phyloP scores from a whole-genome alignment of 352 stramenopile species.

The Discostella stelligera region DNA sequence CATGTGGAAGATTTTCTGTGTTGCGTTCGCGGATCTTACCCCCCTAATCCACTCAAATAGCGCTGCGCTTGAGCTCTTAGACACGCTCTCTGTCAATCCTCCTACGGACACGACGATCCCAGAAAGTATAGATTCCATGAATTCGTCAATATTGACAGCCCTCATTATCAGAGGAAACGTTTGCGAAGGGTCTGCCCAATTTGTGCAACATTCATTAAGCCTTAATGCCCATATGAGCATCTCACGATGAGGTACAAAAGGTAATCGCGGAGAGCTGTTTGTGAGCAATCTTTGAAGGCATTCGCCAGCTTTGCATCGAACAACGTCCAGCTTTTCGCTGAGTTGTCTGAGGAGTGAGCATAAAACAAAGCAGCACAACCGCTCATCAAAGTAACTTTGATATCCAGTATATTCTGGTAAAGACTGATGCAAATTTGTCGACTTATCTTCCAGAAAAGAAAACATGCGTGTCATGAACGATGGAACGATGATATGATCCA shows the following conservation, averaged over 20 bases:
- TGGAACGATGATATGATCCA: slow-evolving; percentile 12
- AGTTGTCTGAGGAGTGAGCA: slow-evolving; percentile 92
- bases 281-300: slow-evolving; percentile 87
- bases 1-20: slow-evolving; percentile 44
- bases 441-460: slow-evolving; percentile 16
- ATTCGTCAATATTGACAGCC: slow-evolving; percentile 85
- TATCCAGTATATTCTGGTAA: slow-evolving; percentile 6
- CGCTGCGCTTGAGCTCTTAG: slow-evolving; percentile 61
- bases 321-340: slow-evolving; percentile 93
- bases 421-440: not conserved
- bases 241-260: slow-evolving; percentile 84
- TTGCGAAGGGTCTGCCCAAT: slow-evolving; percentile 62
- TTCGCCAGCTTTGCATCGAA: slow-evolving; percentile 87
- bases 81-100: slow-evolving; percentile 92
- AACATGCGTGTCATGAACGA: slow-evolving; percentile 49
- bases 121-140: slow-evolving; percentile 85
- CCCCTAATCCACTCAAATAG: slow-evolving; percentile 61
- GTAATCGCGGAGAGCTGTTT: slow-evolving; percentile 74
- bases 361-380: slow-evolving; percentile 66
- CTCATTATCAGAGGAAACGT: slow-evolving; percentile 89
- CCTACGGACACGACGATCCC: slow-evolving; percentile 93
- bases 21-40: slow-evolving; percentile 36
- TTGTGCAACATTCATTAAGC: slow-evolving; percentile 52
- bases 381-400: slow-evolving; percentile 50
- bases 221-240: slow-evolving; percentile 84